Evolutionary conservation across 441 rosid genomes (phyloP).

Genomic region (Pelargonium hybrid): DNA sequence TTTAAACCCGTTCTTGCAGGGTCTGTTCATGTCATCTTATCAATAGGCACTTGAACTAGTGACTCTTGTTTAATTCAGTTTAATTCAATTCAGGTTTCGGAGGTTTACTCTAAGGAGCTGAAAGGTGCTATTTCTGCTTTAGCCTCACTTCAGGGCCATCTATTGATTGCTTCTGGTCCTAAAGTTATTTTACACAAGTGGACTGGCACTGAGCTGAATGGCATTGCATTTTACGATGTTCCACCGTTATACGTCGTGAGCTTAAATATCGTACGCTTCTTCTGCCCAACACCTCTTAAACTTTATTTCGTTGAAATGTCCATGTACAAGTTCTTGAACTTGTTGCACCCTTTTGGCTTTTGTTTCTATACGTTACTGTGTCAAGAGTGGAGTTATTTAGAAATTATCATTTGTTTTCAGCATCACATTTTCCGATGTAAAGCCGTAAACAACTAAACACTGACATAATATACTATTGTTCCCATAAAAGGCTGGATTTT

Average conservation of each 20-base stretch:
- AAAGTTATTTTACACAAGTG: conserved; percentile 88
- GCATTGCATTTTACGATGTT: conserved; percentile 86
- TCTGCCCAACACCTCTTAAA: conserved; percentile 8
- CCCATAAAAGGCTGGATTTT: too few relatives aligned
- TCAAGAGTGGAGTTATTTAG: too few relatives aligned
- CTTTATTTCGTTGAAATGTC: not conserved
- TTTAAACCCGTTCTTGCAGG: too few relatives aligned
- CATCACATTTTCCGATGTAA: not conserved
- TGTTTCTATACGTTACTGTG: not conserved
- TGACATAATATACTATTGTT: too few relatives aligned
- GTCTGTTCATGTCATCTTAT: conserved; percentile 28
- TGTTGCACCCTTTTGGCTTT: conserved; percentile 7
- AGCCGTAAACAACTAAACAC: too few relatives aligned
- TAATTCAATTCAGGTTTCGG: conserved; percentile 49
- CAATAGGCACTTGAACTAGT: conserved; percentile 39
- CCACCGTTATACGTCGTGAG: conserved; percentile 94
- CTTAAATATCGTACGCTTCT: conserved; percentile 76
- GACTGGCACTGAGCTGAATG: conserved; percentile 83
- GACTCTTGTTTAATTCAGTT: conserved; percentile 14
- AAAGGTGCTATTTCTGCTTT: conserved; percentile 98
- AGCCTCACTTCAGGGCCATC: conserved; percentile 96
- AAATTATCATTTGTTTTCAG: not conserved
- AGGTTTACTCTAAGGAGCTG: conserved; percentile 92
- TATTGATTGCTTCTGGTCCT: conserved; percentile 94
- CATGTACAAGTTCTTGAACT: too few relatives aligned